phyloP scores from a whole-genome alignment of 2,329 filamentous ascomycete genomes.

The Trichophyton benhamiae region DNA sequence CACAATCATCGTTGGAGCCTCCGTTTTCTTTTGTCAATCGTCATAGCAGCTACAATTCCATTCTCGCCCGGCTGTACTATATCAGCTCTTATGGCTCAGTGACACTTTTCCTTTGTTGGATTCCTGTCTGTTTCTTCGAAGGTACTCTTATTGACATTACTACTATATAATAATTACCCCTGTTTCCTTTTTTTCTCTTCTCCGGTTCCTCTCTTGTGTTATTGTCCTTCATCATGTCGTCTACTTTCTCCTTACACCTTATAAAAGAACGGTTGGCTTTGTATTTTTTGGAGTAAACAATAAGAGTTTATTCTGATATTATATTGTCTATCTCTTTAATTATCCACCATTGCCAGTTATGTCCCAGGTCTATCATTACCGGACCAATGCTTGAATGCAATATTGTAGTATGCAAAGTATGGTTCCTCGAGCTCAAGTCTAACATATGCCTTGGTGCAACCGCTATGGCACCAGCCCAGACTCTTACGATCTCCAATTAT shows the following conservation, averaged over 20 bases:
- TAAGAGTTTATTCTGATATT: background rate
- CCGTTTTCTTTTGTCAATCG: constrained; percentile 11
- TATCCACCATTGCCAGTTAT: background rate
- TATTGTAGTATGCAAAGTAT: background rate
- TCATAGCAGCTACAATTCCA: constrained; percentile 12
- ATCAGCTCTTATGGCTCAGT: background rate
- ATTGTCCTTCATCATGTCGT: background rate
- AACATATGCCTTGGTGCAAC: background rate
- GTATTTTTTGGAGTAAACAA: background rate
- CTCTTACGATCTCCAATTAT: no score
- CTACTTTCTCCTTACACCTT: background rate
- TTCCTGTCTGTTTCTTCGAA: constrained; percentile 12
- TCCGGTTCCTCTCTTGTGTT: constrained; percentile 14
- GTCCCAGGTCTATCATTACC: background rate
- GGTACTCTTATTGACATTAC: constrained; percentile 6
- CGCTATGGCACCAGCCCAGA: no score
- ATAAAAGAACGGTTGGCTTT: background rate
- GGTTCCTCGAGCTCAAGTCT: background rate
- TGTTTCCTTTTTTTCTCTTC: constrained; percentile 6
- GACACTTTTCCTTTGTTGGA: constrained; percentile 14
- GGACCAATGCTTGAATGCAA: background rate
- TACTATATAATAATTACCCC: constrained; percentile 6
- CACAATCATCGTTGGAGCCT: constrained; percentile 9
- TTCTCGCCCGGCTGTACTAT: background rate
- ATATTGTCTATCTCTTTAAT: background rate